Conservation (phyloP, 1,284 basidiomycete genomes). For the Vanrija sp. region DNA sequence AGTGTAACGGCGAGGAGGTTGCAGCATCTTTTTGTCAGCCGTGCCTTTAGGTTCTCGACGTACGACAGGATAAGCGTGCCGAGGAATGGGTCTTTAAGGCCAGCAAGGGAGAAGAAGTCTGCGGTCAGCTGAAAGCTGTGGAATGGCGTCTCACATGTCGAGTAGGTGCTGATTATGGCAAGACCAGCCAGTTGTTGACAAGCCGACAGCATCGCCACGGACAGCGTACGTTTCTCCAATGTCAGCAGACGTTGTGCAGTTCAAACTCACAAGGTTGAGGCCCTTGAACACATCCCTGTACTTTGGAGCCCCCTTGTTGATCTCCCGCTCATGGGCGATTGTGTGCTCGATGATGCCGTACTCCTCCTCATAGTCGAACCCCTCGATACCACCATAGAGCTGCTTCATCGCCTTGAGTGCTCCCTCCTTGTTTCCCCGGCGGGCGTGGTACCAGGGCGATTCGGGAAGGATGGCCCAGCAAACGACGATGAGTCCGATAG, state of each 20-base stretch:
- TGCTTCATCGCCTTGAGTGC: constrained; percentile 12
- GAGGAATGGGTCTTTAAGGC: constrained; percentile 22
- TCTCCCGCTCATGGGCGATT: constrained; percentile 4
- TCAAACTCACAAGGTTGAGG: not conserved
- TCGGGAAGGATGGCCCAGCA: constrained; percentile 12
- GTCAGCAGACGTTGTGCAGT: not conserved
- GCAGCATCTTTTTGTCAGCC: not conserved
- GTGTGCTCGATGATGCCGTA: constrained; percentile 23
- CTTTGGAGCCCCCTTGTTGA: not conserved
- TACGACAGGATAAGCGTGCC: constrained; percentile 17
- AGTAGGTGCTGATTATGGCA: constrained; percentile 22
- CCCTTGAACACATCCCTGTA: not conserved
- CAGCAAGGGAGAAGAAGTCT: constrained; percentile 25
- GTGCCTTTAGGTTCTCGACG: not conserved
- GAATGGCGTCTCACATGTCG: constrained; percentile 5
- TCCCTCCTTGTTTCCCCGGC: constrained; percentile 15
- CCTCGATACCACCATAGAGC: not conserved
- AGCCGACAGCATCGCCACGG: constrained; percentile 12
- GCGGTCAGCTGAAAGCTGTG: not conserved
- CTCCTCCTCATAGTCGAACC: constrained; percentile 22
- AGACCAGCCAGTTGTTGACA: constrained; percentile 20
- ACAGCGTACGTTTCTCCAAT: constrained; percentile 13
- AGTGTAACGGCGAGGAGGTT: constrained; percentile 19
- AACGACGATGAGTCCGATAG: constrained; percentile 12
- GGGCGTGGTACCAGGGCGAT: constrained; percentile 19